Evolutionary conservation across 2,329 filamentous ascomycete genomes (phyloP), one percentile per base, ranked within the genome.

Genomic region (Volutella citrinella): DNA sequence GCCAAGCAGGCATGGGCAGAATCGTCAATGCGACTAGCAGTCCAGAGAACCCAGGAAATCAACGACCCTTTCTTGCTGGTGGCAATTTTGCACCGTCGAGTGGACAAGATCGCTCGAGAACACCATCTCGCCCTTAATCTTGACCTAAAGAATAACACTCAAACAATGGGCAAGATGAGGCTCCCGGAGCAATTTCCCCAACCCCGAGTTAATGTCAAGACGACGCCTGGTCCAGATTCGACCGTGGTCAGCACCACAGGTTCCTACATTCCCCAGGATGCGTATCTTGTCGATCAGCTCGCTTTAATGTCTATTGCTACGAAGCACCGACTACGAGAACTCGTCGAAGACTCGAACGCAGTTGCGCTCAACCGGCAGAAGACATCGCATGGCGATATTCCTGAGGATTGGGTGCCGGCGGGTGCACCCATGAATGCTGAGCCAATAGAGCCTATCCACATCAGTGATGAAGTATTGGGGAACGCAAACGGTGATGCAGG

Each of bases 241-340:
- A 72, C 76, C 10, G 62, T 83, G 16, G 72, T 87, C 4, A 64
- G 76, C 25, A 81, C 82, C 2, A 73, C 70, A 11, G 82, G 81
- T 3, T 78, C 79, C 14, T 87, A 84, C 34, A 76, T 94, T 22
- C 76, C 93, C 0, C 80, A 84, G 21, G 84, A 89, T 26, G 79
- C 86, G 3, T 80, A 77, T 34, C 68, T 95, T 20, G 83, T 85
- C 11, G 89, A 95, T 42, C 85, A 96, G 47, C 65, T 96, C 27
- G 84, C 87, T 17, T 70, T 96, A 12, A 59, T 96, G 38, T 93
- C 88, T 6, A 74, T 96, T 36, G 86, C 87, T 13, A 82, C 87
- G 9, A 87, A 91, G 55, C 84, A 94, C 49, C 77, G 88, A 18
- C 51, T 96, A 22, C 75, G 86, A 33, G 78, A 80, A 10, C 64